Conservation (phyloP, 1,139 yeast genomes). For the Suhomyces anneliseae region DNA sequence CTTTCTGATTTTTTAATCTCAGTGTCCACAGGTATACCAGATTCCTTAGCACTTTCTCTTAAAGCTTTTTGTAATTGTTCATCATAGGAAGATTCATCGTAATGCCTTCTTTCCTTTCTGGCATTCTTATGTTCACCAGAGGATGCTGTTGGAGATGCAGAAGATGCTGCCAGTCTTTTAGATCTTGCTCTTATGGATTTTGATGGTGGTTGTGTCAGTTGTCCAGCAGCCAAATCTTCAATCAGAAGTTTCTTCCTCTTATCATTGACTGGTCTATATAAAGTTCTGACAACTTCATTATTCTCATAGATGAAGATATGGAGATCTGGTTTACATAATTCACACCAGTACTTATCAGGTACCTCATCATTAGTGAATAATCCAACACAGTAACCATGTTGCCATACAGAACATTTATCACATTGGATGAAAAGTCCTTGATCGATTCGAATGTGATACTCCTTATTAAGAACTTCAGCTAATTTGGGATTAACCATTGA, state of each 20-base stretch:
- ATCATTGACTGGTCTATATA: slow-evolving; percentile 50
- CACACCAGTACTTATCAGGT: slow-evolving; percentile 95
- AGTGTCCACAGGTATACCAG: slow-evolving; percentile 18
- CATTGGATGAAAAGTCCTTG: slow-evolving; percentile 85
- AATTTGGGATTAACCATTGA: slow-evolving; percentile 36
- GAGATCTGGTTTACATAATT: slow-evolving; percentile 78
- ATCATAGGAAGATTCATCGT: slow-evolving; percentile 61
- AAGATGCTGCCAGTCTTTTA: slow-evolving; percentile 12
- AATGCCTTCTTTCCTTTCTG: slow-evolving; percentile 36
- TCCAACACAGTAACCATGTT: slow-evolving; percentile 95
- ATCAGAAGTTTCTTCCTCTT: slow-evolving; percentile 46
- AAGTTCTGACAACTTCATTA: slow-evolving; percentile 39
- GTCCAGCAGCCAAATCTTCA: slow-evolving; percentile 17
- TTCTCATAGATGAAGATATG: slow-evolving; percentile 52
- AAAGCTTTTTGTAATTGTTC: slow-evolving; percentile 68
- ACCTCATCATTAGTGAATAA: slow-evolving; percentile 68
- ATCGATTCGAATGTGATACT: slow-evolving; percentile 64
- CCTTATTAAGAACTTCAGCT: slow-evolving; percentile 46
- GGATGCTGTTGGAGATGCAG: slow-evolving; percentile 15
- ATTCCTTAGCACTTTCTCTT: slow-evolving; percentile 64
- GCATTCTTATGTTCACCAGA: slow-evolving; percentile 24
- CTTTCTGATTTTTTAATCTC: slow-evolving; percentile 17
- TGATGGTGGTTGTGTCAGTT: slow-evolving; percentile 13
- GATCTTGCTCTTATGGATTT: slow-evolving; percentile 16
- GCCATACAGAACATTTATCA: slow-evolving; percentile 94